Conservation (phyloP, 2,329 filamentous ascomycete species). For the Immersiporthe knoxdaviesiana region DNA sequence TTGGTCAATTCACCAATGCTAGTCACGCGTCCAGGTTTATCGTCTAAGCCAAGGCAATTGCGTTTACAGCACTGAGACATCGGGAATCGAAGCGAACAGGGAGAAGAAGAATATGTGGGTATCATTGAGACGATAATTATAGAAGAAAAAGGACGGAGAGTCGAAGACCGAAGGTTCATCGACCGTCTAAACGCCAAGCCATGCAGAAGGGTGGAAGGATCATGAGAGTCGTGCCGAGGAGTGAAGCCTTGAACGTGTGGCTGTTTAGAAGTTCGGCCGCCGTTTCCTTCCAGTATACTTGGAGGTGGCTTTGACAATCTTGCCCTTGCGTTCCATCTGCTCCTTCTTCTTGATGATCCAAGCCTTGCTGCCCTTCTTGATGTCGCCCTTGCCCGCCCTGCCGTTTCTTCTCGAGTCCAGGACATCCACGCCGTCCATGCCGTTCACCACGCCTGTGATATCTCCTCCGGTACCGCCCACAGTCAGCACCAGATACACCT, state of each 20-base stretch:
- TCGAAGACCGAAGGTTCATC: constrained; percentile 17
- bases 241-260: neutral
- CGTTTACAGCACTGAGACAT: neutral
- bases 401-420: constrained; percentile 66
- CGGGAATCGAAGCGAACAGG: neutral
- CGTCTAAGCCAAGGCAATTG: neutral
- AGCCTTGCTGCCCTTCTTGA: constrained; percentile 80
- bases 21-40: neutral
- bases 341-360: constrained; percentile 89
- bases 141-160: constrained; percentile 4
- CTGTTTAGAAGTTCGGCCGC: constrained; percentile 69
- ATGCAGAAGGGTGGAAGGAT: constrained; percentile 16
- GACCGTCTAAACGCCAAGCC: constrained; percentile 28
- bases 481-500: constrained; percentile 93
- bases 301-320: constrained; percentile 86
- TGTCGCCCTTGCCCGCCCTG: constrained; percentile 52
- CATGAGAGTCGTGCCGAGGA: constrained; percentile 7
- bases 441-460: constrained; percentile 87
- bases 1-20: neutral
- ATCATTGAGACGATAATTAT: constrained; percentile 27
- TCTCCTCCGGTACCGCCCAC: constrained; percentile 77
- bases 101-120: constrained; percentile 21
- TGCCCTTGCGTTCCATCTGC: constrained; percentile 93
- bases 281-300: constrained; percentile 95
- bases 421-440: constrained; percentile 87